phyloP scores from a whole-genome alignment of 2,329 filamentous ascomycete genomes.

The Stagonosporopsis vannaccii region DNA sequence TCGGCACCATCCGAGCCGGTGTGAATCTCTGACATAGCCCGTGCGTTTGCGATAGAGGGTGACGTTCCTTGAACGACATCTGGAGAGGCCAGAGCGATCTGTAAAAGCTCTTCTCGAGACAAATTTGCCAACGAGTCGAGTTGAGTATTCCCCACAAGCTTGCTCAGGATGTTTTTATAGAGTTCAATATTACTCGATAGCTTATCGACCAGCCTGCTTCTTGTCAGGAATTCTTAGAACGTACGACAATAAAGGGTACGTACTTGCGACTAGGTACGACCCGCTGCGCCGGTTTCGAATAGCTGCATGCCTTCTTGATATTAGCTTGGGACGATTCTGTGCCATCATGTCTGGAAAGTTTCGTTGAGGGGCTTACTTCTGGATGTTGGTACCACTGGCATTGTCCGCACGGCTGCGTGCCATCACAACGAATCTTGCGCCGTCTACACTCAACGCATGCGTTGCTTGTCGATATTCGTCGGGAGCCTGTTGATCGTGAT shows the following conservation, averaged over 20 bases:
- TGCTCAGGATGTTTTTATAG: slow-evolving; percentile 53
- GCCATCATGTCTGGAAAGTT: background rate
- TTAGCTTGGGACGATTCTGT: background rate
- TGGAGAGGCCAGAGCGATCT: slow-evolving; percentile 54
- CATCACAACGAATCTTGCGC: slow-evolving; percentile 84
- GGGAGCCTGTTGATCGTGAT: slow-evolving; percentile 46
- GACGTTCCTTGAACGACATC: slow-evolving; percentile 43
- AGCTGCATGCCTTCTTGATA: slow-evolving; percentile 66
- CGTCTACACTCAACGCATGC: slow-evolving; percentile 80
- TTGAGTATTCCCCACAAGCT: slow-evolving; percentile 53
- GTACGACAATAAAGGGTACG: slow-evolving; percentile 36
- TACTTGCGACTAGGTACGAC: slow-evolving; percentile 81
- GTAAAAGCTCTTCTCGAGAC: slow-evolving; percentile 55
- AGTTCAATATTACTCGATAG: slow-evolving; percentile 59
- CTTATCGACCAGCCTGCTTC: slow-evolving; percentile 65
- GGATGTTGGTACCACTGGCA: slow-evolving; percentile 83
- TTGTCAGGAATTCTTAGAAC: slow-evolving; percentile 58
- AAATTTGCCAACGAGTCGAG: slow-evolving; percentile 50
- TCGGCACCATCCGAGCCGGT: slow-evolving; percentile 58
- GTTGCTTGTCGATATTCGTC: slow-evolving; percentile 60
- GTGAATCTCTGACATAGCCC: slow-evolving; percentile 47
- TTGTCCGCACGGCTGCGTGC: slow-evolving; percentile 80
- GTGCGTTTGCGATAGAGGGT: slow-evolving; percentile 37
- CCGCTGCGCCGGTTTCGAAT: slow-evolving; percentile 79
- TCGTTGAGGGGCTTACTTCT: slow-evolving; percentile 58